A percentile compares a stretch with the other conserved stretches of the same genome.
These are phyloP conservation scores for Capsella rubella DNA, from an alignment of 441 rosid genomes.

Conservation along the genomic window DNA sequence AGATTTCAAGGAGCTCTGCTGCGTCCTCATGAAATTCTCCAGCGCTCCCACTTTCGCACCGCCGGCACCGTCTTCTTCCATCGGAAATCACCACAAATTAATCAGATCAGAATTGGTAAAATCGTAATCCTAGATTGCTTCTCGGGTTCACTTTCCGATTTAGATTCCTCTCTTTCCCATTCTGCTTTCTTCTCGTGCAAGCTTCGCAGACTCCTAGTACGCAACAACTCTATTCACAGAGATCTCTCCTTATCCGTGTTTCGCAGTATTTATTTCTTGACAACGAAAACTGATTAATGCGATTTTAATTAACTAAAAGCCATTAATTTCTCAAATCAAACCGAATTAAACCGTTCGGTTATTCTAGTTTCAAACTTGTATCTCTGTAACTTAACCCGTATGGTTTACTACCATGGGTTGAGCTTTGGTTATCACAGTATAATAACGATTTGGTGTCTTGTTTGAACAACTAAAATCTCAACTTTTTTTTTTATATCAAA, in stretches of 20 bases:
- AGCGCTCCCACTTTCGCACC: constrained; percentile 42
- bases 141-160: background rate
- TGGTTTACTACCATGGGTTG: constrained; percentile 1
- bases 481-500: background rate
- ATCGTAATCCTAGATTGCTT: constrained; percentile 13
- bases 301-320: constrained; percentile 9
- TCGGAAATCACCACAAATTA: constrained; percentile 7
- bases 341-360: constrained; percentile 3
- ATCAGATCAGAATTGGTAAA: constrained; percentile 25
- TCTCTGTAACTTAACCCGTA: background rate
- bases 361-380: background rate
- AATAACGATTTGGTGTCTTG: too few species aligned
- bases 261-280: background rate
- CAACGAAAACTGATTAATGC: background rate
- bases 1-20: constrained; percentile 66
- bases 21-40: constrained; percentile 67
- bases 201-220: constrained; percentile 26
- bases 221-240: constrained; percentile 5
- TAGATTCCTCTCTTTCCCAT: constrained; percentile 17
- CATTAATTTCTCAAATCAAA: constrained; percentile 1
- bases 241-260: constrained; percentile 6
- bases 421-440: too few species aligned
- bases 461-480: too few species aligned
- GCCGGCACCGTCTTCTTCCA: constrained; percentile 44
- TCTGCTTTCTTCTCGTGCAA: constrained; percentile 27